Evolutionary conservation across 176 grass and related monocot genomes (phyloP).

Genomic region (Paspalum notatum): DNA sequence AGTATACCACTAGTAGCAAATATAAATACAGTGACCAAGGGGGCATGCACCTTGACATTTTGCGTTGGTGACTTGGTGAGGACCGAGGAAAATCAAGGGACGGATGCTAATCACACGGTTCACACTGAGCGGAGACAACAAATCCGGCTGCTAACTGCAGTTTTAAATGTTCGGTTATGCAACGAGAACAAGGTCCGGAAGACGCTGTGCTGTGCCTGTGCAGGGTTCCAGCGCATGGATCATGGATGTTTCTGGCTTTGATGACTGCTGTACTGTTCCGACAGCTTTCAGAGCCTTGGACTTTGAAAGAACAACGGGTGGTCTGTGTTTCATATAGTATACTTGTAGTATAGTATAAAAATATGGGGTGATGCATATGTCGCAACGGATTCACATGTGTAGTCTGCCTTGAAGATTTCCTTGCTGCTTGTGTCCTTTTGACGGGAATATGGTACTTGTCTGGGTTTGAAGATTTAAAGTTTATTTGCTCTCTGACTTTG

Average conservation of each 20-base stretch:
- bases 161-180: background rate
- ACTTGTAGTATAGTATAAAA: no score
- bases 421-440: no score
- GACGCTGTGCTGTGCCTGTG: background rate
- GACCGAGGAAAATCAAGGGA: background rate
- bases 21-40: background rate
- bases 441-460: background rate
- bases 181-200: background rate
- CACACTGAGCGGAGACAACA: background rate
- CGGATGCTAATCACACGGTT: constrained; percentile 12
- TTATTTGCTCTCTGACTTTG: background rate
- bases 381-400: constrained; percentile 38
- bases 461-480: background rate
- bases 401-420: background rate
- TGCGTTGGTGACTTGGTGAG: background rate
- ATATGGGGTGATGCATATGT: background rate
- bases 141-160: background rate
- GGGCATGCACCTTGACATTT: constrained; percentile 21
- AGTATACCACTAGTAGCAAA: background rate
- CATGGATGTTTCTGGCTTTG: constrained; percentile 17
- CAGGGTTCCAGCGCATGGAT: background rate
- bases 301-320: constrained; percentile 15
- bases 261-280: constrained; percentile 21
- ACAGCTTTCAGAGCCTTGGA: constrained; percentile 41
- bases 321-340: background rate